A percentile compares a stretch with the other conserved stretches of the same genome.
Conservation (phyloP, 2,329 filamentous ascomycete genomes). For the Akanthomyces dipterigenus region DNA sequence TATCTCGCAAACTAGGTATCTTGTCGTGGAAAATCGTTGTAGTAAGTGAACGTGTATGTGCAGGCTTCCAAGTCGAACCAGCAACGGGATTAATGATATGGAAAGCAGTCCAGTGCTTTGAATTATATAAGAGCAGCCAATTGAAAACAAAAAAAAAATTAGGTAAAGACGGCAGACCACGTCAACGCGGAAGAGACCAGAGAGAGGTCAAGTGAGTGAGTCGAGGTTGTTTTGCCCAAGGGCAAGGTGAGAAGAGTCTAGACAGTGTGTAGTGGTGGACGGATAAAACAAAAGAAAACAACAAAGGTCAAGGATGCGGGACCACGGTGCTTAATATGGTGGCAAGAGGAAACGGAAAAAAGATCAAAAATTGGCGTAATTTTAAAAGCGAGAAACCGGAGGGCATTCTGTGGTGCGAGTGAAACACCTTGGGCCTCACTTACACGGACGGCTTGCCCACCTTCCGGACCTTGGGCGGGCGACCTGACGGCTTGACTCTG, state of each 20-base stretch:
- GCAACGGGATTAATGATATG: background rate
- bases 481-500: too few relatives aligned
- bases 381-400: background rate
- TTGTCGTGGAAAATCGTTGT: background rate
- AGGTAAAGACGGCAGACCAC: conserved; percentile 1
- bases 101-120: conserved; percentile 6
- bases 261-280: background rate
- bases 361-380: background rate
- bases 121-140: background rate
- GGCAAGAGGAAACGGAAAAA: too few relatives aligned
- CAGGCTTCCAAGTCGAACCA: background rate
- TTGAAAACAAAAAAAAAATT: background rate
- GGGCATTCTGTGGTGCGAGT: background rate
- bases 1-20: background rate
- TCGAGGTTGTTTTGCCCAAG: background rate
- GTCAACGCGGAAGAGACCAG: conserved; percentile 7
- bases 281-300: background rate
- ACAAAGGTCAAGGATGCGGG: background rate
- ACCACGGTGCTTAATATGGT: background rate
- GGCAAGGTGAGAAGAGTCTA: background rate
- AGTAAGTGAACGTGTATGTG: background rate
- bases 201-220: background rate
- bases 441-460: background rate
- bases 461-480: background rate
- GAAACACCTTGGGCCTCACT: conserved; percentile 8